Percentiles rank a stretch among this genome's conserved stretches.
Evolutionary conservation across 148 eudicot species (phyloP).

Genomic region (Camellia lanceoleosa): DNA sequence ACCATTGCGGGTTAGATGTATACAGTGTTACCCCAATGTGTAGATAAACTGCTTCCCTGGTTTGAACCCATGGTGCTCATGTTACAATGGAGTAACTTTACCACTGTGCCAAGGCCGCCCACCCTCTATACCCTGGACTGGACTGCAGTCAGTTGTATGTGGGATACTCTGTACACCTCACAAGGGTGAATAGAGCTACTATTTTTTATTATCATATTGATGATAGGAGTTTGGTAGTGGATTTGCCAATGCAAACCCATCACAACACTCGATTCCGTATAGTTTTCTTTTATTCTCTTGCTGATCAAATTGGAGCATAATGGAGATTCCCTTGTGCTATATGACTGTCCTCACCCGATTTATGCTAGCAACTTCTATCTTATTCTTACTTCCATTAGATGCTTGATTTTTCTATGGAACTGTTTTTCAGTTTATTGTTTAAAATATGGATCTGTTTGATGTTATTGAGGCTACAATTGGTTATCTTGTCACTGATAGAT

Average conservation of each 20-base stretch:
- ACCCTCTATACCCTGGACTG: too few species aligned
- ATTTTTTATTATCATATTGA: not conserved
- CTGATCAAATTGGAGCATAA: not conserved
- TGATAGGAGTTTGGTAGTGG: not conserved
- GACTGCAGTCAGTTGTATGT: not conserved
- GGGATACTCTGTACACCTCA: not conserved
- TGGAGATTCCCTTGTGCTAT: not conserved
- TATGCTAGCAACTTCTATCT: not conserved
- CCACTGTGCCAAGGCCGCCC: too few species aligned
- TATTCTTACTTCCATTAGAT: not conserved
- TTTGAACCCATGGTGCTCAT: too few species aligned
- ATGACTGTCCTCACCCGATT: not conserved
- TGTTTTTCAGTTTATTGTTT: not conserved
- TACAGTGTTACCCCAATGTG: too few species aligned
- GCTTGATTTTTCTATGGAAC: constrained; percentile 5
- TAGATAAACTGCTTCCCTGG: too few species aligned
- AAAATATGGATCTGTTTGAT: not conserved
- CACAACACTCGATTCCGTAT: not conserved
- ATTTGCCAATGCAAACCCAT: not conserved
- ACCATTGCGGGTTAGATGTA: too few species aligned
- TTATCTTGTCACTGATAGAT: not conserved
- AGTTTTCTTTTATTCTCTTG: not conserved
- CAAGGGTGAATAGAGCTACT: not conserved
- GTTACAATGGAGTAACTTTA: too few species aligned
- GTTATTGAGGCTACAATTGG: not conserved